Conservation (phyloP, 768 basidiomycete species). For the Lyophyllum atratum region DNA sequence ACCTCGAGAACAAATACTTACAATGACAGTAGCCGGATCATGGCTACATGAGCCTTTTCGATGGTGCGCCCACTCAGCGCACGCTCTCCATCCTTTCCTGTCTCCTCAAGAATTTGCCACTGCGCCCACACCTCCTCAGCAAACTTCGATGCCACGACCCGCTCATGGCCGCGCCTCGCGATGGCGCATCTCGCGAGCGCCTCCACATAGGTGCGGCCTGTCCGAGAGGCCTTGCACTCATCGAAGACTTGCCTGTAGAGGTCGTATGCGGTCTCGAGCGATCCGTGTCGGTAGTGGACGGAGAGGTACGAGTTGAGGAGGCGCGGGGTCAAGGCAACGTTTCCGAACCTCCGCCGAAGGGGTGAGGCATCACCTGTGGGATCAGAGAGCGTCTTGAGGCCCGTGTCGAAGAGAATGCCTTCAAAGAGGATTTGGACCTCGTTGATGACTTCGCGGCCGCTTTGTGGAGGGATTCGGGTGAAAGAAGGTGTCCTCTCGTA, state of each 20-base stretch:
- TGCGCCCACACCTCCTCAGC: slow-evolving; percentile 66
- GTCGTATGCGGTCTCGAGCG: slow-evolving; percentile 48
- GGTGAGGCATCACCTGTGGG: slow-evolving; percentile 12
- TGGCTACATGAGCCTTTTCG: slow-evolving; percentile 69
- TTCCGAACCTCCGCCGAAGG: slow-evolving; percentile 45
- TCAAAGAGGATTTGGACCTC: slow-evolving; percentile 71
- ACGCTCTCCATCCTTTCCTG: slow-evolving; percentile 29
- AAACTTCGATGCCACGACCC: slow-evolving; percentile 49
- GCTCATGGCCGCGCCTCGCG: slow-evolving; percentile 44
- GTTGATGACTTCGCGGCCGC: slow-evolving; percentile 63
- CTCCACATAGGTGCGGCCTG: slow-evolving; percentile 60
- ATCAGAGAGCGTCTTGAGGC: slow-evolving; percentile 4
- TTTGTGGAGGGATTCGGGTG: slow-evolving; percentile 71
- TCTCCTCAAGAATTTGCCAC: slow-evolving; percentile 56
- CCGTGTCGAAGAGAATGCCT: slow-evolving; percentile 52
- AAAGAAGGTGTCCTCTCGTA: slow-evolving; percentile 24
- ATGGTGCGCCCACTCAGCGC: slow-evolving; percentile 47
- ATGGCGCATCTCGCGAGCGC: slow-evolving; percentile 67
- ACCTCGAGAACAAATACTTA: slow-evolving; percentile 35
- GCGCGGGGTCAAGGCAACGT: slow-evolving; percentile 58
- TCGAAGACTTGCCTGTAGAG: slow-evolving; percentile 55
- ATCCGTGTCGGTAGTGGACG: slow-evolving; percentile 61
- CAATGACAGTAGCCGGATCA: slow-evolving; percentile 66
- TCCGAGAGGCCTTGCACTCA: slow-evolving; percentile 41
- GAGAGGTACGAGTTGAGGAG: slow-evolving; percentile 83